A percentile compares a stretch with the other conserved stretches of the same genome.
Conservation (phyloP, 108 stramenopile genomes). For the Nitzschia inconspicua region DNA sequence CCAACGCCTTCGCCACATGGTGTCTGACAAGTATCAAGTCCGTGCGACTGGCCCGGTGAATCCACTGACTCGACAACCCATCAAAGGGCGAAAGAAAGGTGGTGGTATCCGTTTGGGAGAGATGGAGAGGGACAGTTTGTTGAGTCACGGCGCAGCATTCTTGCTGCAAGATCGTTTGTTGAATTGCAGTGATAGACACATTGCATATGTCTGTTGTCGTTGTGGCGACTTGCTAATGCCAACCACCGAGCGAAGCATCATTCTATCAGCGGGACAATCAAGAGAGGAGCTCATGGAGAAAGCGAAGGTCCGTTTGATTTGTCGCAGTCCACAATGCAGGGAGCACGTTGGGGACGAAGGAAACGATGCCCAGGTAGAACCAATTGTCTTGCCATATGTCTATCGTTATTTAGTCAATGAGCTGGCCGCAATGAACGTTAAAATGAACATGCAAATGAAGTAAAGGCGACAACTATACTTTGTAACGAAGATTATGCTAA, state of each 20-base stretch:
- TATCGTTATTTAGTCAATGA: conserved; percentile 98
- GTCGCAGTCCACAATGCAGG: conserved; percentile 70
- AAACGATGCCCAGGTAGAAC: conserved; percentile 79
- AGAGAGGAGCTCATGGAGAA: conserved; percentile 62
- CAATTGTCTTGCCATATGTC: conserved; percentile 95
- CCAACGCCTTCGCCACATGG: conserved; percentile 99
- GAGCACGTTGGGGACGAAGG: conserved; percentile 48
- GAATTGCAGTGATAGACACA: conserved; percentile 94
- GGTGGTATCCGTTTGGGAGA: conserved; percentile 99
- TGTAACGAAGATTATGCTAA: background rate
- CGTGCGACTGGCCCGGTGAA: conserved; percentile 95
- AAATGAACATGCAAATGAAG: conserved; percentile 80
- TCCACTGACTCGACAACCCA: conserved; percentile 96
- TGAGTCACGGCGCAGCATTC: conserved; percentile 95
- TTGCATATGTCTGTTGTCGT: conserved; percentile 86
- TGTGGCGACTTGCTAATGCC: conserved; percentile 91
- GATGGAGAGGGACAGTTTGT: conserved; percentile 98
- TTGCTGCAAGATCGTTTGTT: conserved; percentile 93
- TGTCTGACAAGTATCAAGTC: conserved; percentile 99
- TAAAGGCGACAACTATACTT: conserved; percentile 6
- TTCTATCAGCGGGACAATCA: conserved; percentile 77
- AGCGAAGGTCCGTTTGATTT: conserved; percentile 72
- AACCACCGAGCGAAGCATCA: conserved; percentile 70
- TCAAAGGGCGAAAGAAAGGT: conserved; percentile 97
- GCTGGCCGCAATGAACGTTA: conserved; percentile 97